Percentiles rank a stretch among this genome's conserved stretches.
Evolutionary conservation across 2,329 filamentous ascomycete genomes (phyloP).

Genomic region (Dothideomycetidae sp.): DNA sequence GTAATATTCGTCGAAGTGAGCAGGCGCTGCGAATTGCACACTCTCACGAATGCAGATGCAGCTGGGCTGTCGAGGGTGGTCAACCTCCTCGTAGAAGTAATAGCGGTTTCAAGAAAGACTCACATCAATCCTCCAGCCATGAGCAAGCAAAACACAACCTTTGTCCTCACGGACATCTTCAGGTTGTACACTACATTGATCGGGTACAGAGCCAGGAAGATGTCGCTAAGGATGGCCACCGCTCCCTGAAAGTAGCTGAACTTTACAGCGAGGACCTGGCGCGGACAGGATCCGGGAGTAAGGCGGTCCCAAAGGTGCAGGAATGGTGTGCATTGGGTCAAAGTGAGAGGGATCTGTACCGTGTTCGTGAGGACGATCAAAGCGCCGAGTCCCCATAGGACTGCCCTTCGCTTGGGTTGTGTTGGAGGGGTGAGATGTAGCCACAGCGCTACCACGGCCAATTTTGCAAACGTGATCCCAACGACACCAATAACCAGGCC

Average conservation of each 20-base stretch:
- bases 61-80: too few species aligned
- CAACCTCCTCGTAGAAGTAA: too few species aligned
- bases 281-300: slow-evolving; percentile 2
- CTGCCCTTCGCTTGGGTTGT: background rate
- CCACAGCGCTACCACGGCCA: slow-evolving; percentile 4
- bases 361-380: background rate
- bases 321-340: slow-evolving; percentile 3
- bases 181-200: slow-evolving; percentile 6
- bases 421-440: background rate
- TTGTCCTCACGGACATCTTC: background rate
- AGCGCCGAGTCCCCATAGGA: background rate
- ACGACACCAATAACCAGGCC: background rate
- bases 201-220: slow-evolving; percentile 6
- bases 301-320: slow-evolving; percentile 1
- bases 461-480: slow-evolving; percentile 2
- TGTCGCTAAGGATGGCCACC: background rate
- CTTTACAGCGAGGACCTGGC: slow-evolving; percentile 1
- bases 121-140: slow-evolving; percentile 5
- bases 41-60: background rate
- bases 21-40: background rate
- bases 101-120: too few species aligned
- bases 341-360: slow-evolving; percentile 2
- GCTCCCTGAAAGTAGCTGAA: slow-evolving; percentile 7
- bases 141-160: slow-evolving; percentile 6
- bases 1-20: background rate